Evolutionary conservation across 2,329 filamentous ascomycete genomes (phyloP).

Genomic region (Alternaria consortialis): DNA sequence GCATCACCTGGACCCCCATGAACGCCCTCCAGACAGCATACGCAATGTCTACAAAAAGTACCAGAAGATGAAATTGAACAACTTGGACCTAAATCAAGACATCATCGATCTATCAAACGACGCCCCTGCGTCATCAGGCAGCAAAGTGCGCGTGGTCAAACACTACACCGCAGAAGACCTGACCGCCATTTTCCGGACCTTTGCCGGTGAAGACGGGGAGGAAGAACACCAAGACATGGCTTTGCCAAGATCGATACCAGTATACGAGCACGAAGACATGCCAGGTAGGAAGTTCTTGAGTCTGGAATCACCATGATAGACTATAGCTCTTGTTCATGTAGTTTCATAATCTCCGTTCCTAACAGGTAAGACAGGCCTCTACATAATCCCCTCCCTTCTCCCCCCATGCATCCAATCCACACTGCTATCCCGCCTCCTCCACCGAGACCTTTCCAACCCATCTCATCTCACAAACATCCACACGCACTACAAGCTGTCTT

Average conservation of each 20-base stretch:
- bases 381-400: conserved; percentile 78
- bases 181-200: conserved; percentile 34
- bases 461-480: conserved; percentile 90
- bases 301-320: neutral
- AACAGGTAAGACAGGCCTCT: conserved; percentile 68
- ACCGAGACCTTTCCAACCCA: conserved; percentile 77
- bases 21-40: conserved; percentile 76
- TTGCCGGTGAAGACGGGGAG: conserved; percentile 26
- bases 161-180: conserved; percentile 29
- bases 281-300: conserved; percentile 66
- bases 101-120: conserved; percentile 53
- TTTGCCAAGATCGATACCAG: conserved; percentile 24
- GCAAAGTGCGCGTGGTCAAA: conserved; percentile 34
- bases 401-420: conserved; percentile 72
- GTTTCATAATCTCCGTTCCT: neutral
- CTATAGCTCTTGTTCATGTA: neutral
- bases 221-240: neutral
- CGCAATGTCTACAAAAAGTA: conserved; percentile 78
- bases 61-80: conserved; percentile 65
- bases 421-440: conserved; percentile 77
- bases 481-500: conserved; percentile 77
- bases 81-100: conserved; percentile 59
- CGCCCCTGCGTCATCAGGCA: conserved; percentile 39
- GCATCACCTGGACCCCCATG: conserved; percentile 72
- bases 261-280: conserved; percentile 72